phyloP scores from a whole-genome alignment of 345 rosid genomes.

The Eucalyptus pumila region DNA sequence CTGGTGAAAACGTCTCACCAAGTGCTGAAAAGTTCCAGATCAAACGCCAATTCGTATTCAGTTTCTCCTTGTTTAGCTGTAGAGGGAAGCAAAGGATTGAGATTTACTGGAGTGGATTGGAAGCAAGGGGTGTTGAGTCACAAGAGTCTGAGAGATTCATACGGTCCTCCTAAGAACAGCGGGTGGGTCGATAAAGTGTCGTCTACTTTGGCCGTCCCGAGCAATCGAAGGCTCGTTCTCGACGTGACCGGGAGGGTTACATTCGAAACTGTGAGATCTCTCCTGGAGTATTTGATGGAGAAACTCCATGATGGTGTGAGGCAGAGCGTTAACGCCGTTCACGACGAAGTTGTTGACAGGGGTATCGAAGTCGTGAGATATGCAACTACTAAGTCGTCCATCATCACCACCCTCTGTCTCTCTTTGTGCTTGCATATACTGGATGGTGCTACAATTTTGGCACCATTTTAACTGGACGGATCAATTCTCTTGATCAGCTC shows the following conservation, averaged over 20 bases:
- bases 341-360: conserved; percentile 26
- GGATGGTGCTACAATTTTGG: conserved; percentile 51
- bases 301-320: conserved; percentile 25
- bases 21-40: conserved; percentile 11
- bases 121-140: background rate
- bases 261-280: conserved; percentile 59
- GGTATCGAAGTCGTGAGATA: conserved; percentile 34
- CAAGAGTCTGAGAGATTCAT: background rate
- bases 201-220: conserved; percentile 48
- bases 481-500: background rate
- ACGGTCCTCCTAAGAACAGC: background rate
- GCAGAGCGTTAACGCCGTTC: conserved; percentile 16
- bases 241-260: conserved; percentile 60
- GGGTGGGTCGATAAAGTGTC: conserved; percentile 51
- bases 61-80: background rate
- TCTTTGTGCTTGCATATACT: conserved; percentile 51
- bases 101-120: background rate
- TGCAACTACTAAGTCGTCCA: conserved; percentile 38
- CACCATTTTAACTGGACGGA: conserved; percentile 12
- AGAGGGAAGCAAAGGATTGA: background rate
- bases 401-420: conserved; percentile 31
- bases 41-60: background rate
- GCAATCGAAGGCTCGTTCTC: conserved; percentile 57
- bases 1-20: conserved; percentile 57
- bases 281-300: conserved; percentile 47